A percentile compares a stretch with the other conserved stretches of the same genome.
Evolutionary conservation across 2,329 filamentous ascomycete species (phyloP).

Genomic region (Tolypocladium inflatum): DNA sequence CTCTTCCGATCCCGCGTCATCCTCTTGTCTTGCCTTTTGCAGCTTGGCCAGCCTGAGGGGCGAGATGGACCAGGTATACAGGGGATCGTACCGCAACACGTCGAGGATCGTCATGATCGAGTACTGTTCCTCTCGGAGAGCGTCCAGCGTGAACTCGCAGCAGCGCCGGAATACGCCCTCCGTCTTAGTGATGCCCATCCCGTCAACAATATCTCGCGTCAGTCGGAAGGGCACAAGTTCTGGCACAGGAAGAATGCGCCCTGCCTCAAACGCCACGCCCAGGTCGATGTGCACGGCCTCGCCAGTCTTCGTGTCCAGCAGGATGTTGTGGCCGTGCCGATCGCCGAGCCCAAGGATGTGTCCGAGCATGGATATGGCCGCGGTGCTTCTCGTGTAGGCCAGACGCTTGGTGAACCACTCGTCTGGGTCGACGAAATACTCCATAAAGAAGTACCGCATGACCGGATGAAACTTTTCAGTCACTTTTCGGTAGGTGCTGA

Average conservation of each 20-base stretch:
- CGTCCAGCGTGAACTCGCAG: constrained; percentile 94
- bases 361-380: constrained; percentile 89
- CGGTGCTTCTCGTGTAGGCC: constrained; percentile 87
- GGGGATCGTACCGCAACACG: constrained; percentile 92
- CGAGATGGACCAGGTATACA: constrained; percentile 92
- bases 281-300: constrained; percentile 97
- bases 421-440: constrained; percentile 85
- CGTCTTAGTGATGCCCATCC: constrained; percentile 90
- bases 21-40: constrained; percentile 49
- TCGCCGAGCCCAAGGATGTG: constrained; percentile 90
- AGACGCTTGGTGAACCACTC: constrained; percentile 89
- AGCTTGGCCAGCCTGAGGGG: constrained; percentile 55
- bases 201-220: constrained; percentile 90
- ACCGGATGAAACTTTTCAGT: constrained; percentile 81
- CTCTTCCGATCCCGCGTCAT: constrained; percentile 26
- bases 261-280: constrained; percentile 93
- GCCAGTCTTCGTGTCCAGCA: constrained; percentile 80
- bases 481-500: constrained; percentile 69
- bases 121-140: constrained; percentile 87
- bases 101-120: constrained; percentile 98
- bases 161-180: constrained; percentile 97
- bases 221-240: constrained; percentile 94
- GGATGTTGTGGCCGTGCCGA: constrained; percentile 92
- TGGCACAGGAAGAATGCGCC: constrained; percentile 86
- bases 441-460: constrained; percentile 95